These are phyloP conservation scores for Daphne laureola DNA, from an alignment of 441 rosid species.

Conservation along the genomic window DNA sequence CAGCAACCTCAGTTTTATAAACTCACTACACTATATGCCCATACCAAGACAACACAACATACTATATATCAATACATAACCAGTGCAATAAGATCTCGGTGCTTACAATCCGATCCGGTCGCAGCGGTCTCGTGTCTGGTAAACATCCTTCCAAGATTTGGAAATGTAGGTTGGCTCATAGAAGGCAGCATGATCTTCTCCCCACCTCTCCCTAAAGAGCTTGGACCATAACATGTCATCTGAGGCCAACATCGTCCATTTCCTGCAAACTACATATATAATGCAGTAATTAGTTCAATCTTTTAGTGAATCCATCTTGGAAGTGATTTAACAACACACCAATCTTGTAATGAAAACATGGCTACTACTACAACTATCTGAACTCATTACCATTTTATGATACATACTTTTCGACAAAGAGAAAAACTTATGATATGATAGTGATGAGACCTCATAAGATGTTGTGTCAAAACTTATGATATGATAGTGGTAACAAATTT, in stretches of 20 bases:
- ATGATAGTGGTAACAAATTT: no score
- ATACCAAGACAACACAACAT: no score
- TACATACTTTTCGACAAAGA: no score
- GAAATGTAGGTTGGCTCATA: slow-evolving; percentile 26
- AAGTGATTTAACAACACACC: no score
- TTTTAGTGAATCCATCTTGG: no score
- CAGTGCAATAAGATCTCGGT: neutral
- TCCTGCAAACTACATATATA: slow-evolving; percentile 39
- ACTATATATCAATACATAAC: neutral
- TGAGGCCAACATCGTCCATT: slow-evolving; percentile 39
- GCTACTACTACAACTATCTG: no score
- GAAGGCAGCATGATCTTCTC: slow-evolving; percentile 34
- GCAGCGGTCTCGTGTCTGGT: slow-evolving; percentile 46
- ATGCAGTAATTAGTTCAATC: neutral
- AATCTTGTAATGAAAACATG: no score
- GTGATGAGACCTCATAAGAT: no score
- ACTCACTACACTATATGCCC: neutral
- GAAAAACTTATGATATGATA: no score
- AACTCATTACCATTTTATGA: no score
- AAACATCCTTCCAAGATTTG: slow-evolving; percentile 45
- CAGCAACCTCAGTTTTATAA: neutral
- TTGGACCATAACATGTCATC: slow-evolving; percentile 34
- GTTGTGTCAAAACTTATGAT: no score
- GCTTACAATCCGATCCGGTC: slow-evolving; percentile 53
- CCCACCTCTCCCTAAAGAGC: slow-evolving; percentile 48